Base-by-base conservation (phyloP, 495 filamentous ascomycete species). In the Hypoxylon subgilvum region DNA sequence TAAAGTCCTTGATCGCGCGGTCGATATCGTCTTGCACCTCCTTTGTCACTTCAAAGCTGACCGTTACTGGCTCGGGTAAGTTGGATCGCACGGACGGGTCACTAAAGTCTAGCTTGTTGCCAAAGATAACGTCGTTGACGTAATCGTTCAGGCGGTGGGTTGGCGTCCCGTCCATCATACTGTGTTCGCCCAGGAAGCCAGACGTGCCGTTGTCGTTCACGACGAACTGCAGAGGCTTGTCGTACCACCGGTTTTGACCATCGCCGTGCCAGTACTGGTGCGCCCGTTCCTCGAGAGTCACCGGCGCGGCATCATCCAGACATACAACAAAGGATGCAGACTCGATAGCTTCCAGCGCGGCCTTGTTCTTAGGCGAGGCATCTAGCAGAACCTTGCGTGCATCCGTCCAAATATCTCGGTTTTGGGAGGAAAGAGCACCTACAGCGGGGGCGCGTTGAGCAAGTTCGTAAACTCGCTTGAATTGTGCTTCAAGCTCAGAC, bases 91-190 rank as follows among this genome's bases (percentile, higher is more conserved):
- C 74, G 9, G 72, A 71, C 13, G 89, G 80, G 66, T 89, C 79
- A 39, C 86, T 87, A 66, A 96, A 87, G 72, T 96, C 89, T 57
- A 97, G 84, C 71, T 91, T 92, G 76, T 95, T 90, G 78, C 84
- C 84, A 76, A 92, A 91, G 73, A 97, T 96, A 64, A 91, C 77
- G 67, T 84, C 83, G 79, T 92, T 94, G 73, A 92, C 81, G 70
- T 89, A 90, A 81, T 99, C 94, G 72, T 96, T 97, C 23, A 99
- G 83, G 2, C 95, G 86, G 74, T 97, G 92, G 9, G 95, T 99
- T 1, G 95, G 91, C 21, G 93, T 99, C 51, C 95, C 95, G 72
- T 99, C 95, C 95, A 99, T 99, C 95, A 99, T 97, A 75, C 87
- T 92, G 80, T 99, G 95, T 80, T 99, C 95, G 68, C 95, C 95